Percentiles rank a stretch among this genome's conserved stretches.
Evolutionary conservation across 176 grass and related monocot species (phyloP).

Genomic region (Carex parvula): DNA sequence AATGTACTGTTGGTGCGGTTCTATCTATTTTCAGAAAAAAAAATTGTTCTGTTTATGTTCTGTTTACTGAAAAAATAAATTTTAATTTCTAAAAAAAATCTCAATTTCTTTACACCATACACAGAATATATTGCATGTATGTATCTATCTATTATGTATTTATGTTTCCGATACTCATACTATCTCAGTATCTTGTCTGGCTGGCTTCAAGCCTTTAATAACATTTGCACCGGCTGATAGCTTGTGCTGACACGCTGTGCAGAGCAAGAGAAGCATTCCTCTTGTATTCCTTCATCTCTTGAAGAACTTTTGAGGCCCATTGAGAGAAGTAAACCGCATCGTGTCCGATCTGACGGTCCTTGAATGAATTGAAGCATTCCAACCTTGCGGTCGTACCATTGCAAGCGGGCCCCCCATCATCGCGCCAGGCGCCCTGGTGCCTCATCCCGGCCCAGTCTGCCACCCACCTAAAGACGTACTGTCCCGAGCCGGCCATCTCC

Average conservation of each 20-base stretch:
- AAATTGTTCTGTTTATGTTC: too few species aligned
- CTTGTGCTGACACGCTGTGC: neutral
- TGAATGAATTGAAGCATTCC: slow-evolving; percentile 29
- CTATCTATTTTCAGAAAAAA: too few species aligned
- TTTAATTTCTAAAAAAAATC: too few species aligned
- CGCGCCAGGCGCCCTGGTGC: slow-evolving; percentile 59
- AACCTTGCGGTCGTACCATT: neutral
- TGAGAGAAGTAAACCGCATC: slow-evolving; percentile 38
- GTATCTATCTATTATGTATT: neutral
- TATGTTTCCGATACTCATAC: too few species aligned
- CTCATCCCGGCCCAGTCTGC: slow-evolving; percentile 42
- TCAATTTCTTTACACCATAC: neutral
- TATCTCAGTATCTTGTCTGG: too few species aligned
- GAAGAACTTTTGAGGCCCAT: slow-evolving; percentile 41
- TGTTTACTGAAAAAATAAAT: too few species aligned
- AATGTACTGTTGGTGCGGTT: too few species aligned
- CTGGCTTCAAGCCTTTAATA: neutral
- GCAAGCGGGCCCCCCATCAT: slow-evolving; percentile 31
- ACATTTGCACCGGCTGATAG: neutral
- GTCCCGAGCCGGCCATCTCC: slow-evolving; percentile 38
- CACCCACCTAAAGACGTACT: slow-evolving; percentile 61
- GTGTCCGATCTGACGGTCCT: slow-evolving; percentile 42
- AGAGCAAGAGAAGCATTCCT: neutral
- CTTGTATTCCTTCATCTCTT: slow-evolving; percentile 33
- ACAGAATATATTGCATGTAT: neutral